Evolutionary conservation across 495 filamentous ascomycete genomes (phyloP).

Genomic region (Penicillium desertorum): DNA sequence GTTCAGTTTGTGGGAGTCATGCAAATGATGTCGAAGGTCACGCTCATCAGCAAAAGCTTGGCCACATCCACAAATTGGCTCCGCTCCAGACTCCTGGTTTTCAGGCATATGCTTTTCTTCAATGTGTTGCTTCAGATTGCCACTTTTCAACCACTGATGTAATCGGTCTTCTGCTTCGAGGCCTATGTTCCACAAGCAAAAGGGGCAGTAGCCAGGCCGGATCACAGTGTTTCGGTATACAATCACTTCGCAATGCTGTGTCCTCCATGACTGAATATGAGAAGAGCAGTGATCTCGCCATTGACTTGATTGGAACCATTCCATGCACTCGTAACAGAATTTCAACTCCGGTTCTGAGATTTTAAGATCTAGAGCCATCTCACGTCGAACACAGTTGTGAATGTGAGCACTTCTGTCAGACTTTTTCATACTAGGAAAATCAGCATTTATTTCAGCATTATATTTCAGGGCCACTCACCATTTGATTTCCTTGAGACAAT

Average conservation of each 20-base stretch:
- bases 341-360: constrained; percentile 16
- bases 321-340: constrained; percentile 26
- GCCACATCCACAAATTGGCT: constrained; percentile 13
- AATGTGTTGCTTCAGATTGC: constrained; percentile 24
- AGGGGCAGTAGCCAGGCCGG: constrained; percentile 13
- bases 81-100: constrained; percentile 1
- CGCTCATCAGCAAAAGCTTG: constrained; percentile 18
- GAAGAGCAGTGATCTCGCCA: constrained; percentile 16
- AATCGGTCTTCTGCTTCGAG: constrained; percentile 17
- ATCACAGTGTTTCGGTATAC: constrained; percentile 17
- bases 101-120: constrained; percentile 17
- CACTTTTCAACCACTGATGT: constrained; percentile 19
- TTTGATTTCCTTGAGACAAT: constrained; percentile 14
- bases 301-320: constrained; percentile 14
- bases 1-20: constrained; percentile 17
- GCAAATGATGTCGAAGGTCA: constrained; percentile 21
- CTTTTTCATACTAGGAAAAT: constrained; percentile 19
- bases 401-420: constrained; percentile 22
- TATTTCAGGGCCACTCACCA: constrained; percentile 9
- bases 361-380: constrained; percentile 11
- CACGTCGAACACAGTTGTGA: constrained; percentile 17
- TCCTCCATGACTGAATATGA: constrained; percentile 20
- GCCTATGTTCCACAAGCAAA: constrained; percentile 11
- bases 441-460: constrained; percentile 18
- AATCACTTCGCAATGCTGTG: constrained; percentile 23